A percentile compares a stretch with the other conserved stretches of the same genome.
Evolutionary conservation across 768 basidiomycete genomes (phyloP).

Genomic region (Pisolithus albus): DNA sequence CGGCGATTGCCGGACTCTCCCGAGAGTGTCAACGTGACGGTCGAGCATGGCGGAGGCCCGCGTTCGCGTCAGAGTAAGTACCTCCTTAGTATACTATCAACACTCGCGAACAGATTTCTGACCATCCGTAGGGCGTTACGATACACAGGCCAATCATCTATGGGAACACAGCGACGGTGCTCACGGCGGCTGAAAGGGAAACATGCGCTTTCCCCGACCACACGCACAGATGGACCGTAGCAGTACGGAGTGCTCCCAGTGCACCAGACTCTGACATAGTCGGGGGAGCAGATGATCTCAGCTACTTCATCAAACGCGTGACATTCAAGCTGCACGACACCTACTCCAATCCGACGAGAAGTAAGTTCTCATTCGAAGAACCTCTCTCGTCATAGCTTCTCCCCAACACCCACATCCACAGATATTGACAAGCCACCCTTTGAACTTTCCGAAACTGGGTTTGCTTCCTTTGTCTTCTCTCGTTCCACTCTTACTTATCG

Average conservation of each 20-base stretch:
- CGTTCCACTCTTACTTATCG: neutral
- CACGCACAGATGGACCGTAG: constrained; percentile 96
- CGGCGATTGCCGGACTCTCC: constrained; percentile 34
- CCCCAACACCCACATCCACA: constrained; percentile 23
- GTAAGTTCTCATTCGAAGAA: constrained; percentile 38
- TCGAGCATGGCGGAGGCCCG: constrained; percentile 48
- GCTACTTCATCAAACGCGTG: constrained; percentile 91
- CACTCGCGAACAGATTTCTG: constrained; percentile 2
- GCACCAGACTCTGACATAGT: constrained; percentile 66
- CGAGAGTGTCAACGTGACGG: constrained; percentile 30
- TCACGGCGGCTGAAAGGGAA: constrained; percentile 68
- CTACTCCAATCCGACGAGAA: constrained; percentile 83
- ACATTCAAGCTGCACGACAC: constrained; percentile 98
- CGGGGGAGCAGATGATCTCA: constrained; percentile 85
- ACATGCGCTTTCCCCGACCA: constrained; percentile 56
- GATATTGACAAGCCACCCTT: constrained; percentile 92
- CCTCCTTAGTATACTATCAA: constrained; percentile 4
- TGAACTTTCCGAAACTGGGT: constrained; percentile 95
- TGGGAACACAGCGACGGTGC: constrained; percentile 82
- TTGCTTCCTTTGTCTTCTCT: constrained; percentile 9
- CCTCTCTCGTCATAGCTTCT: neutral
- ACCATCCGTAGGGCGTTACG: constrained; percentile 58
- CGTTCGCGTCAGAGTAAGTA: constrained; percentile 71
- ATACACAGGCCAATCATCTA: constrained; percentile 91
- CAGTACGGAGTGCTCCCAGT: constrained; percentile 82